These are phyloP conservation scores for Dispira simplex DNA, from an alignment of 192 early-diverging fungal species.

Conservation along the genomic window DNA sequence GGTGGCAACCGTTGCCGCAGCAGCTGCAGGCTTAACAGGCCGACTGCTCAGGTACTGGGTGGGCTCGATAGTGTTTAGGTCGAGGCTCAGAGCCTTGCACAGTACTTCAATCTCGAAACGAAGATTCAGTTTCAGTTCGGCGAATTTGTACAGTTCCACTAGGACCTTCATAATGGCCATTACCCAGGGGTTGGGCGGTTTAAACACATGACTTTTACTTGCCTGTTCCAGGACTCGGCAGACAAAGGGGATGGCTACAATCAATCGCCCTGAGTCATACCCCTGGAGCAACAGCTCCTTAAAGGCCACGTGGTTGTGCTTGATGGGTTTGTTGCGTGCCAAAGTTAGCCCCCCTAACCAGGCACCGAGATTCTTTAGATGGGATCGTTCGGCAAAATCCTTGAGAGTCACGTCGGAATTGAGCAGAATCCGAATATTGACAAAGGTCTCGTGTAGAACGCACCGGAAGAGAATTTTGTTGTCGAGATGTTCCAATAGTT, in stretches of 20 bases:
- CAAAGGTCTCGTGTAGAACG: constrained; percentile 79
- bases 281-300: constrained; percentile 92
- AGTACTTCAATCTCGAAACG: constrained; percentile 98
- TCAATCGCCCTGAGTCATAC: constrained; percentile 66
- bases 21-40: constrained; percentile 13
- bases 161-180: constrained; percentile 88
- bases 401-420: constrained; percentile 88
- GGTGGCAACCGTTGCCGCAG: constrained; percentile 13
- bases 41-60: constrained; percentile 18
- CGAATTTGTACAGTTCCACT: constrained; percentile 84
- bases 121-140: constrained; percentile 85
- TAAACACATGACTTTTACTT: constrained; percentile 70
- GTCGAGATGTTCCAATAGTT: constrained; percentile 62
- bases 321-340: constrained; percentile 87
- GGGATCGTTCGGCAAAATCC: constrained; percentile 72
- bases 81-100: constrained; percentile 77
- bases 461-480: constrained; percentile 47
- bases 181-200: constrained; percentile 94
- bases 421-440: constrained; percentile 73
- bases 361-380: constrained; percentile 91
- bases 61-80: constrained; percentile 49
- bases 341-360: constrained; percentile 98
- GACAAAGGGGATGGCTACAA: constrained; percentile 95
- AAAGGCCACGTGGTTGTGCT: constrained; percentile 88
- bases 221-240: constrained; percentile 95